Conservation (phyloP, 1,284 basidiomycete genomes). For the Limonomyces culmigenus region DNA sequence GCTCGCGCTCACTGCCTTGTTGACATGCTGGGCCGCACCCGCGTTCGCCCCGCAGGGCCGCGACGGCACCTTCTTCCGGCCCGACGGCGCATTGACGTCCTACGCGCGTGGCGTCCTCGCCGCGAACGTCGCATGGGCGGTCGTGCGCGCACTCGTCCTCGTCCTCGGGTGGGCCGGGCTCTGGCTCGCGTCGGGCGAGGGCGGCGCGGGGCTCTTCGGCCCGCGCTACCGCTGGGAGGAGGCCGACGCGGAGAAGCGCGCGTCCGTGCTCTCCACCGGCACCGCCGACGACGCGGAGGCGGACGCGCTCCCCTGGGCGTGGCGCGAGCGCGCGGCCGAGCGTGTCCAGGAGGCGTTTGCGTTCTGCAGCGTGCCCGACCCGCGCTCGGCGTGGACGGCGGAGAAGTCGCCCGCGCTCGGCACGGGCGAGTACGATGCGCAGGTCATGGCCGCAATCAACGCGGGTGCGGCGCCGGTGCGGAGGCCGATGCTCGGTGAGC, state of each 20-base stretch:
- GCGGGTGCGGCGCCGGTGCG: slow-evolving; percentile 4
- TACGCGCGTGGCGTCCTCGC: slow-evolving; percentile 62
- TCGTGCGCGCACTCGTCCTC: slow-evolving; percentile 48
- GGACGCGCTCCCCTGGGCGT: slow-evolving; percentile 50
- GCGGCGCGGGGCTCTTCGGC: slow-evolving; percentile 65
- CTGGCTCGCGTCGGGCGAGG: slow-evolving; percentile 58
- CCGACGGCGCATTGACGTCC: slow-evolving; percentile 44
- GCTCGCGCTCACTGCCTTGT: slow-evolving; percentile 48
- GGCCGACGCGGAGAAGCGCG: slow-evolving; percentile 44
- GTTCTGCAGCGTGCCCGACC: slow-evolving; percentile 45
- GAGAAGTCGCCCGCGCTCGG: too few relatives aligned
- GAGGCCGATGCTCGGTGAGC: slow-evolving; percentile 1
- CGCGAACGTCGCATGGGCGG: slow-evolving; percentile 63
- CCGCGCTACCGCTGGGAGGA: slow-evolving; percentile 72
- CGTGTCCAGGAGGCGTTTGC: slow-evolving; percentile 67
- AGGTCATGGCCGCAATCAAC: slow-evolving; percentile 48
- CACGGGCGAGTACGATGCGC: slow-evolving; percentile 52
- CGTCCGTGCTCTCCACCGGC: slow-evolving; percentile 25
- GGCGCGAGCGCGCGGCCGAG: slow-evolving; percentile 53
- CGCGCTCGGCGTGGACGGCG: slow-evolving; percentile 17
- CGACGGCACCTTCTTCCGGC: slow-evolving; percentile 59
- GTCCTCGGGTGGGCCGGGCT: slow-evolving; percentile 55
- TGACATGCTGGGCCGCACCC: slow-evolving; percentile 30
- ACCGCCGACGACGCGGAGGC: slow-evolving; percentile 26
- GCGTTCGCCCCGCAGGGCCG: slow-evolving; percentile 26